phyloP scores from a whole-genome alignment of 2,329 filamentous ascomycete species.

The Exophiala sideris region DNA sequence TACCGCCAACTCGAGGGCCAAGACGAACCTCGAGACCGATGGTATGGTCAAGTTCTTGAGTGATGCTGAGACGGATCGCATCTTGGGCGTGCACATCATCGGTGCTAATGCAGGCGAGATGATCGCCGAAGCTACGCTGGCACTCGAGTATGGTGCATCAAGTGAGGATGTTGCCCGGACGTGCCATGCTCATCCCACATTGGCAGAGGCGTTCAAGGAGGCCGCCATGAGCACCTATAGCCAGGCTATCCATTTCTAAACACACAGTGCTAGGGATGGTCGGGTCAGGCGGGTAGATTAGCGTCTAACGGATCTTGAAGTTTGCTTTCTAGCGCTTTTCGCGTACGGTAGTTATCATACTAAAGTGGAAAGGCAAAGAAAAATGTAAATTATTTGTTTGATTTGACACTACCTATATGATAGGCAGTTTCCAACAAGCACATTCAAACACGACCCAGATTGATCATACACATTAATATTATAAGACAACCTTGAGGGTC shows the following conservation, averaged over 20 bases:
- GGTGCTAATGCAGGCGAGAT: conserved; percentile 96
- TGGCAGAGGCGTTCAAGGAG: conserved; percentile 98
- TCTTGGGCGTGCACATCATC: conserved; percentile 94
- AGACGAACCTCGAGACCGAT: conserved; percentile 96
- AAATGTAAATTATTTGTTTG: too few species aligned
- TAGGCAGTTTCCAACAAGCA: background rate
- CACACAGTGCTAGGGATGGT: background rate
- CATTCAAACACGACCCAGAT: background rate
- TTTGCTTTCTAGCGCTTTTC: too few species aligned
- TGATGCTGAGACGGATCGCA: conserved; percentile 92
- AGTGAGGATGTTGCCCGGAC: conserved; percentile 93
- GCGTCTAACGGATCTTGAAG: background rate
- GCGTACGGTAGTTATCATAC: too few species aligned
- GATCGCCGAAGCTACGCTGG: conserved; percentile 95
- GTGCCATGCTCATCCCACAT: conserved; percentile 92
- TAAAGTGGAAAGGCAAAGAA: too few species aligned
- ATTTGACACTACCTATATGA: too few species aligned
- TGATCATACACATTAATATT: conserved; percentile 24
- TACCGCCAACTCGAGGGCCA: conserved; percentile 95
- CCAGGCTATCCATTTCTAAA: conserved; percentile 92
- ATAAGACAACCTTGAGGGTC: conserved; percentile 1
- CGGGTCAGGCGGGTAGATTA: background rate
- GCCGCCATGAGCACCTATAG: conserved; percentile 96
- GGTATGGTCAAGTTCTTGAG: conserved; percentile 96
- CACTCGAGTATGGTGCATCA: conserved; percentile 92